Evolutionary conservation across 352 stramenopile genomes (phyloP).

Genomic region (Pythium brachiatum): DNA sequence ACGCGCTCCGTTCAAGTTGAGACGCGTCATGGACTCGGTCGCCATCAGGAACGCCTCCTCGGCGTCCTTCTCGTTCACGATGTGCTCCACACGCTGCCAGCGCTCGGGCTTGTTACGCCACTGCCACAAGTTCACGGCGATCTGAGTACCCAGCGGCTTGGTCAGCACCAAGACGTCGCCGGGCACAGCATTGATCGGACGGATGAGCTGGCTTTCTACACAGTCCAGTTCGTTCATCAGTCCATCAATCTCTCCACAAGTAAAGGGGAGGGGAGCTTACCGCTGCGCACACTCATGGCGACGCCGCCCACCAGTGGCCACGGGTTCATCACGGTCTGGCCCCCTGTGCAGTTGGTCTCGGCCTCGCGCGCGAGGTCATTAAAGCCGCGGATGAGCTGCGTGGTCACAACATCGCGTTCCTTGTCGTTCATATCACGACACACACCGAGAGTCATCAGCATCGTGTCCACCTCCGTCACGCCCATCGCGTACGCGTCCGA

Average conservation of each 20-base stretch:
- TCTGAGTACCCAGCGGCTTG: slow-evolving; percentile 93
- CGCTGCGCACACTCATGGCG: slow-evolving; percentile 84
- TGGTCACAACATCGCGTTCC: slow-evolving; percentile 91
- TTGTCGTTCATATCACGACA: slow-evolving; percentile 91
- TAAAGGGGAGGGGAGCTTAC: no score
- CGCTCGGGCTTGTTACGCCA: slow-evolving; percentile 85
- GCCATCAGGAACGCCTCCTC: slow-evolving; percentile 90
- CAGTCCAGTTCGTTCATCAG: slow-evolving; percentile 22
- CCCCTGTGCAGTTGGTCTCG: slow-evolving; percentile 90
- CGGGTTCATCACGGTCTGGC: slow-evolving; percentile 95
- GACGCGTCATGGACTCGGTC: slow-evolving; percentile 91
- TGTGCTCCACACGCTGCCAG: slow-evolving; percentile 71
- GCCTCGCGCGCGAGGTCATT: slow-evolving; percentile 87
- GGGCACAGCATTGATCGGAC: slow-evolving; percentile 82
- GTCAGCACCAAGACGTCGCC: slow-evolving; percentile 93
- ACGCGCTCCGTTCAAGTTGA: slow-evolving; percentile 90
- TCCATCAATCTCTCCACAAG: no score
- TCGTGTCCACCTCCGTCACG: slow-evolving; percentile 92
- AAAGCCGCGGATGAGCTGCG: slow-evolving; percentile 94
- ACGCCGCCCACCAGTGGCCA: slow-evolving; percentile 95
- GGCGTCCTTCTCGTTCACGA: slow-evolving; percentile 63
- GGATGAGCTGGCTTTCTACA: slow-evolving; percentile 81
- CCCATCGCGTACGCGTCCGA: slow-evolving; percentile 95
- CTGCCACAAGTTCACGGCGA: slow-evolving; percentile 93
- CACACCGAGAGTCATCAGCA: slow-evolving; percentile 94